Evolutionary conservation across 768 basidiomycete species (phyloP).

Genomic region (Pseudohyphozyma bogoriensis): DNA sequence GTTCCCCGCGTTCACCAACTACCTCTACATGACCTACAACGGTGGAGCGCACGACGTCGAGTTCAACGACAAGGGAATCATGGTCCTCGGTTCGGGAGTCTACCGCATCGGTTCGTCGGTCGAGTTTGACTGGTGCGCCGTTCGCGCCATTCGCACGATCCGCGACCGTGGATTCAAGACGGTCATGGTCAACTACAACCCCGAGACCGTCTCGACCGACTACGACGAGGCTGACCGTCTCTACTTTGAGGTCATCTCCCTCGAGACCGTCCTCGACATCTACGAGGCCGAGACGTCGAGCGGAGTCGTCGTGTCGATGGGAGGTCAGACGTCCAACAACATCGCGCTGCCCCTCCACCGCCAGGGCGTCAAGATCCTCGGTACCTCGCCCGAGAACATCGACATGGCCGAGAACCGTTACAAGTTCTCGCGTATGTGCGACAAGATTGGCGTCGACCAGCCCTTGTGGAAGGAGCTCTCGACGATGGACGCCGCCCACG

Average conservation of each 20-base stretch:
- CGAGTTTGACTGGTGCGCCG: slow-evolving; percentile 99
- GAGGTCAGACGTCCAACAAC: slow-evolving; percentile 97
- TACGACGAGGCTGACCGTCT: slow-evolving; percentile 97
- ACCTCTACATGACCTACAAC: slow-evolving; percentile 96
- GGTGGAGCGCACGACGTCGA: slow-evolving; percentile 83
- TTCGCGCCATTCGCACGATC: slow-evolving; percentile 88
- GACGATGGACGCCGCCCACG: slow-evolving; percentile 71
- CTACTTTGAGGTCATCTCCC: slow-evolving; percentile 96
- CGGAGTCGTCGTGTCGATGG: slow-evolving; percentile 94
- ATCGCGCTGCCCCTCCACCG: slow-evolving; percentile 91
- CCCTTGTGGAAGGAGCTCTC: slow-evolving; percentile 95
- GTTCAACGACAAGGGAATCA: slow-evolving; percentile 85
- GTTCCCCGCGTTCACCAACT: slow-evolving; percentile 97
- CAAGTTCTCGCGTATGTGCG: slow-evolving; percentile 96
- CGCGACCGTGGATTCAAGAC: slow-evolving; percentile 90
- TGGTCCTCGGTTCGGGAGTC: slow-evolving; percentile 95
- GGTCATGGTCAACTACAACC: slow-evolving; percentile 99
- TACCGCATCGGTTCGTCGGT: slow-evolving; percentile 98
- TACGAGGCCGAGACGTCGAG: slow-evolving; percentile 81
- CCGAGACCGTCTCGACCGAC: slow-evolving; percentile 96
- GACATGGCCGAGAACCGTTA: slow-evolving; percentile 98
- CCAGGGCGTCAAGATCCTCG: slow-evolving; percentile 96
- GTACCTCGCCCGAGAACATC: slow-evolving; percentile 98
- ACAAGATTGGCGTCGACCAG: slow-evolving; percentile 98
- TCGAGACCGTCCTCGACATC: slow-evolving; percentile 93